Evolutionary conservation across 1,139 yeast species (phyloP), one percentile per base, ranked within the genome.

Genomic region (Scheffersomyces quercinus): DNA sequence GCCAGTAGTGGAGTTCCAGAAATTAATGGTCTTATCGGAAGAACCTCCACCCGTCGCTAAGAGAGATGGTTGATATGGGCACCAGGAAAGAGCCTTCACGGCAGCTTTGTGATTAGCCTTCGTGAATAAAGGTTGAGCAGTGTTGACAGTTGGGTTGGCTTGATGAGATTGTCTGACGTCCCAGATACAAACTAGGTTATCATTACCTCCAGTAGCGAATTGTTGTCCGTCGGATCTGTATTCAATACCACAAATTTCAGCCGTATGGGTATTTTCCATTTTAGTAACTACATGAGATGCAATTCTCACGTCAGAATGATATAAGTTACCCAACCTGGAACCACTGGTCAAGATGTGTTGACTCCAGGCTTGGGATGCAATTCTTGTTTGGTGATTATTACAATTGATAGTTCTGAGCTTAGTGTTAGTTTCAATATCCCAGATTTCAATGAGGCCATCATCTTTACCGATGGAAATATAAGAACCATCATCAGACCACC

Each of bases 31-130:
- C 60, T 84, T 86, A 67, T 95, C 98, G 29, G 88, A 81, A 10
- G 96, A 85, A 15, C 99, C 99, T 41, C 99, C 99, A 8, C 99
- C 99, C 3, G 97, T 87, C 8, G 98, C 97, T 42, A 95, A 73
- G 42, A 93, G 67, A 50, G 88, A 86, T 29, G 74, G 70, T 54
- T 89, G 95, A 65, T 85, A 85, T 0, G 98, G 99, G 60, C 96
- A 88, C 97, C 97, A 95, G 12, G 95, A 83, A 43, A 95, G 68
- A 1, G 99, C 98, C 65, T 95, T 95, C 12, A 93, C 97, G 0
- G 99, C 99, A 0, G 98, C 97, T 35, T 80, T 84, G 65, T 93
- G 99, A 47, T 82, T 81, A 16, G 85, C 79, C 60, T 90, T 88
- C 15, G 85, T 72, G 62, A 85, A 88, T 49, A 84, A 75, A 4